phyloP scores from a whole-genome alignment of 1,139 yeast species.

The Blastobotrys aristatus region DNA sequence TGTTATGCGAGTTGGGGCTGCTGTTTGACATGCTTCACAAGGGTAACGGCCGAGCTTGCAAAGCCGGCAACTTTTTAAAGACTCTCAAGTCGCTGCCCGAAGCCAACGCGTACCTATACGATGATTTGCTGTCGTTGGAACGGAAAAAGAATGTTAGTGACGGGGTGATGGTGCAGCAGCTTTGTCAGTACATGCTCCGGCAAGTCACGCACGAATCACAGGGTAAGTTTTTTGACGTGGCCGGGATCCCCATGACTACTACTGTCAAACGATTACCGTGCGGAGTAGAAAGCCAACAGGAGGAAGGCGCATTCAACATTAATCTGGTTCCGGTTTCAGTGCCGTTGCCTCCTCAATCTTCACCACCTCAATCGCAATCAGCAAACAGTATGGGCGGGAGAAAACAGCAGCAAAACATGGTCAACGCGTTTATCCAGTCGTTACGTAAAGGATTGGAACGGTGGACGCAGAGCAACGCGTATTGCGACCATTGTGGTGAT shows the following conservation, averaged over 20 bases:
- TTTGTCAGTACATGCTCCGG: slow-evolving; percentile 56
- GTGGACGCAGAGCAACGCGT: slow-evolving; percentile 42
- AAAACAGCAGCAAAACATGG: slow-evolving; percentile 5
- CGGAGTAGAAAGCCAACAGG: slow-evolving; percentile 17
- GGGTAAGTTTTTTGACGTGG: slow-evolving; percentile 3
- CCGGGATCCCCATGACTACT: slow-evolving; percentile 15
- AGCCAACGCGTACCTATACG: slow-evolving; percentile 47
- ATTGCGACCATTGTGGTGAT: slow-evolving; percentile 47
- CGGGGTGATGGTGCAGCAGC: slow-evolving; percentile 46
- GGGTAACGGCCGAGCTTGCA: slow-evolving; percentile 66
- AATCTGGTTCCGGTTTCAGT: slow-evolving; percentile 4
- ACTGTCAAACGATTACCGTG: slow-evolving; percentile 20
- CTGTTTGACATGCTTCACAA: slow-evolving; percentile 86
- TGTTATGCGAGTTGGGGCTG: slow-evolving; percentile 80
- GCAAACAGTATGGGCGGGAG: not conserved
- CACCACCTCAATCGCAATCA: no score
- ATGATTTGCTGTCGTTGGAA: slow-evolving; percentile 31
- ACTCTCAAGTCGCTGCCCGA: slow-evolving; percentile 40
- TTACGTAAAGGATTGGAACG: slow-evolving; percentile 38
- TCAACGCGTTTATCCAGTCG: slow-evolving; percentile 2
- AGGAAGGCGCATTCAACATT: slow-evolving; percentile 2
- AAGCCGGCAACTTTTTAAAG: slow-evolving; percentile 65
- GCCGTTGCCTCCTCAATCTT: not conserved
- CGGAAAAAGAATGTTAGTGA: slow-evolving; percentile 14
- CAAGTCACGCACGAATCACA: slow-evolving; percentile 29